Evolutionary conservation across 2,329 filamentous ascomycete genomes (phyloP), one percentile per base, ranked within the genome.

Genomic region (Colletotrichum euphorbiae): DNA sequence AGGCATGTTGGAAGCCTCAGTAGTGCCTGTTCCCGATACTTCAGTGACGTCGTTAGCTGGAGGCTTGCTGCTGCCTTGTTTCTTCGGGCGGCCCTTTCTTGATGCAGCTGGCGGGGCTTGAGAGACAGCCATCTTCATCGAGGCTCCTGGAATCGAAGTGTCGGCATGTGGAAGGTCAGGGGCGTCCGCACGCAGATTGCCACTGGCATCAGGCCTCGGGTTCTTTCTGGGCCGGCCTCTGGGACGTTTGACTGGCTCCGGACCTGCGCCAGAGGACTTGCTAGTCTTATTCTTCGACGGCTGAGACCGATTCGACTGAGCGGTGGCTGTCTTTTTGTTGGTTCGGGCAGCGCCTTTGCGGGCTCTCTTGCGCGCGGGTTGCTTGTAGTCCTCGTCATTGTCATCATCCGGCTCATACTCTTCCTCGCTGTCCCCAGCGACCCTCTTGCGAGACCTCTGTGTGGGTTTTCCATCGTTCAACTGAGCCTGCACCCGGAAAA

Each of bases 171-270:
- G 11, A 11, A 38, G 36, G 6, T 6, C 36, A 38, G 13, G 11
- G 36, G 9, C 13, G 11, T n/a, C 19, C 12, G 42, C 13, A 45
- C 3, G 15, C 42, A 2, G 42, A 19, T 19, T 19, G 42, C 15
- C 11, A 7, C 12, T n/a, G 36, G 50, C 40, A 8, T 60, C 48
- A 2, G 42, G 54, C n/a, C 31, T 64, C 15, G 61, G 61, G 7
- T 69, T 7, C 48, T 69, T 69, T n/a, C 66, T 46, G 6, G 66
- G 66, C 28, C 66, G 61, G 24, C 66, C 66, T 19, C 66, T 46
- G 13, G 61, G 54, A 51, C 66, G 66, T 17, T 60, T 69, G 46
- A 59, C 28, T 13, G 65, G 65, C 52, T 58, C 43, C 7, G 33
- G 6, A 12, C 48, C 48, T 17, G 24, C 24, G 17, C 33, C 33